Conservation (phyloP, 139 green algal species). For the Asterochloris erici region DNA sequence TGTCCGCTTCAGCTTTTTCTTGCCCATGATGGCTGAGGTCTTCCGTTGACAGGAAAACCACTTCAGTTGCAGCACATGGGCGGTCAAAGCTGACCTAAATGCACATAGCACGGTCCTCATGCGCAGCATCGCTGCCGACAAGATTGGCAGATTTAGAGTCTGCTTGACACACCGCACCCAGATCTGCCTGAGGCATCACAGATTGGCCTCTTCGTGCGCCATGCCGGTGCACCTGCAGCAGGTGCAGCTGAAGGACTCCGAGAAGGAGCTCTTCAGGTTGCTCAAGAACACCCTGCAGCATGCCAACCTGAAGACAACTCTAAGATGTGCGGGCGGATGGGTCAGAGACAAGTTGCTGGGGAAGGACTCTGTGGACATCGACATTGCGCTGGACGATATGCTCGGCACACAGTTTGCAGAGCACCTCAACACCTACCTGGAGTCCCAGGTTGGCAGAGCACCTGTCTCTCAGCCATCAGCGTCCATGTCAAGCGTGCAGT, state of each 20-base stretch:
- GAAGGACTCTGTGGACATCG: slow-evolving; percentile 90
- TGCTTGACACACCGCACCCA: too few species aligned
- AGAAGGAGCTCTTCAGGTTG: slow-evolving; percentile 23
- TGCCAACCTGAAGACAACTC: slow-evolving; percentile 6
- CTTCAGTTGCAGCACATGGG: too few species aligned
- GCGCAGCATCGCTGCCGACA: too few species aligned
- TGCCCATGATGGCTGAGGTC: too few species aligned
- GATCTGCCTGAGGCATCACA: too few species aligned
- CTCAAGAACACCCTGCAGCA: slow-evolving; percentile 1
- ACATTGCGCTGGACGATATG: slow-evolving; percentile 94
- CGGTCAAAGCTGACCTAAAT: too few species aligned
- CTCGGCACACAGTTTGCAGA: slow-evolving; percentile 52
- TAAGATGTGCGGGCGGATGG: slow-evolving; percentile 94
- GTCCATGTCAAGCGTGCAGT: not conserved
- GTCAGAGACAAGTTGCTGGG: slow-evolving; percentile 96
- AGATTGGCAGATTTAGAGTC: too few species aligned
- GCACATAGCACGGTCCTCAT: too few species aligned
- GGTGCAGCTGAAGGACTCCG: slow-evolving; percentile 13
- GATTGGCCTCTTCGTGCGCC: too few species aligned
- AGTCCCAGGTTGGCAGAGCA: slow-evolving; percentile 30
- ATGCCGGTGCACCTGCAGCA: not conserved
- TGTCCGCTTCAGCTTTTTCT: too few species aligned
- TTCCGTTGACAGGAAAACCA: too few species aligned
- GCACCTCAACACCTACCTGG: slow-evolving; percentile 79
- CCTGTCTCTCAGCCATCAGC: not conserved